Conservation (phyloP, 1,139 yeast species). For the Suhomyces maxii region DNA sequence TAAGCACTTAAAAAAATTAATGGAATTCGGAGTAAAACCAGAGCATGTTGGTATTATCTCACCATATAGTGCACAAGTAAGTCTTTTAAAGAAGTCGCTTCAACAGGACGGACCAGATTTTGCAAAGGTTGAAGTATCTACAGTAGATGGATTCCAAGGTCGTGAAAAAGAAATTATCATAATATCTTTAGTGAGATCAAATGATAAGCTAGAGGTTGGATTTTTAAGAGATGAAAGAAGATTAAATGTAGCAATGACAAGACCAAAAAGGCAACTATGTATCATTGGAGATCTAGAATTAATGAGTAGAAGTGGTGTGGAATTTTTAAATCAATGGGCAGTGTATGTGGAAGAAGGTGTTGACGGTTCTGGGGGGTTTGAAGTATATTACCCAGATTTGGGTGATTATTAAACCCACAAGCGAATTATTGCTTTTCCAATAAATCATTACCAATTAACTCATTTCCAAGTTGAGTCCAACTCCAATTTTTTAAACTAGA, state of each 20-base stretch:
- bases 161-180: constrained; percentile 61
- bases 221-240: constrained; percentile 59
- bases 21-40: constrained; percentile 47
- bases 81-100: constrained; percentile 50
- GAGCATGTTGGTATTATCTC: constrained; percentile 76
- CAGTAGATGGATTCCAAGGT: constrained; percentile 54
- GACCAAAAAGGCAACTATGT: constrained; percentile 84
- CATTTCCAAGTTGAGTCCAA: too few relatives aligned
- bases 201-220: constrained; percentile 51
- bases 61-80: constrained; percentile 87
- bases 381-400: constrained; percentile 64
- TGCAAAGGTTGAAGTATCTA: constrained; percentile 36
- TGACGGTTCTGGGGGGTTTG: constrained; percentile 37
- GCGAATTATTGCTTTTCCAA: too few relatives aligned
- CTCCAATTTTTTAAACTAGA: too few relatives aligned
- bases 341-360: constrained; percentile 55
- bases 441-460: too few relatives aligned
- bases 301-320: constrained; percentile 37
- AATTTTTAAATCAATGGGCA: constrained; percentile 67
- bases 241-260: constrained; percentile 86
- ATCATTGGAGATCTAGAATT: constrained; percentile 83
- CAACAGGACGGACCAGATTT: constrained; percentile 22
- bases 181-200: constrained; percentile 63
- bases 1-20: constrained; percentile 53
- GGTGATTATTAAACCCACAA: constrained; percentile 23